These are phyloP conservation scores for Trichothecium roseum DNA, from an alignment of 2,329 filamentous ascomycete species.

Conservation along the genomic window DNA sequence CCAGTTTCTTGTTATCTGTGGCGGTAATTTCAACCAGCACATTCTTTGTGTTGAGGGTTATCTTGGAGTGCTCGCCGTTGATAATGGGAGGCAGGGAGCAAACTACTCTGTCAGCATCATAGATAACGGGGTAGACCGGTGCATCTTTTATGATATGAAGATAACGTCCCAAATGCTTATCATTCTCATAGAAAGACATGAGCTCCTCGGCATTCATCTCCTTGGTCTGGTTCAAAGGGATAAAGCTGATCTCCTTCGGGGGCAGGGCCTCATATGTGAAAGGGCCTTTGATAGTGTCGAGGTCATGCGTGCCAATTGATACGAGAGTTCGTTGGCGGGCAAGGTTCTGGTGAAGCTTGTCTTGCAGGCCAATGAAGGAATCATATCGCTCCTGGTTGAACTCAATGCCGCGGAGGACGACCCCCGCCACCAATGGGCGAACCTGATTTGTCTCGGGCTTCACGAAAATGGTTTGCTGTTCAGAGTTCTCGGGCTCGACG, in stretches of 20 bases:
- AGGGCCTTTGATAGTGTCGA: slow-evolving; percentile 85
- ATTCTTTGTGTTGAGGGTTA: slow-evolving; percentile 81
- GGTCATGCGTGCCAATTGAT: slow-evolving; percentile 94
- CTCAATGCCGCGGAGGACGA: slow-evolving; percentile 79
- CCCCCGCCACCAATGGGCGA: slow-evolving; percentile 79
- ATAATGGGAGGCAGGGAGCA: slow-evolving; percentile 96
- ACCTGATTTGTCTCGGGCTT: slow-evolving; percentile 65
- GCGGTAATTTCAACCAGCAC: slow-evolving; percentile 97
- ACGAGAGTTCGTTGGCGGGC: slow-evolving; percentile 87
- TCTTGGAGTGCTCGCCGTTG: slow-evolving; percentile 95
- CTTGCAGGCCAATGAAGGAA: slow-evolving; percentile 94
- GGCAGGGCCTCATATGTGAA: slow-evolving; percentile 93
- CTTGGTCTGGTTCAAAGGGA: slow-evolving; percentile 82
- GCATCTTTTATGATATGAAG: slow-evolving; percentile 91
- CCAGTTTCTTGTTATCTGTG: slow-evolving; percentile 89
- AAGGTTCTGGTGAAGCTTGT: slow-evolving; percentile 95
- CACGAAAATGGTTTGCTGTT: slow-evolving; percentile 74
- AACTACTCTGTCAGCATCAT: slow-evolving; percentile 76
- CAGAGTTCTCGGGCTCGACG: slow-evolving; percentile 58
- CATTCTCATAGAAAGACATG: slow-evolving; percentile 92
- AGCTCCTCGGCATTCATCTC: slow-evolving; percentile 79
- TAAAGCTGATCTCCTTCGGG: slow-evolving; percentile 87
- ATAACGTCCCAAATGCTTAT: slow-evolving; percentile 83
- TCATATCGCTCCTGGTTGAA: slow-evolving; percentile 90
- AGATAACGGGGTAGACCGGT: slow-evolving; percentile 91